Evolutionary conservation across 2,329 filamentous ascomycete genomes (phyloP).

Genomic region (Talaromyces sp.): DNA sequence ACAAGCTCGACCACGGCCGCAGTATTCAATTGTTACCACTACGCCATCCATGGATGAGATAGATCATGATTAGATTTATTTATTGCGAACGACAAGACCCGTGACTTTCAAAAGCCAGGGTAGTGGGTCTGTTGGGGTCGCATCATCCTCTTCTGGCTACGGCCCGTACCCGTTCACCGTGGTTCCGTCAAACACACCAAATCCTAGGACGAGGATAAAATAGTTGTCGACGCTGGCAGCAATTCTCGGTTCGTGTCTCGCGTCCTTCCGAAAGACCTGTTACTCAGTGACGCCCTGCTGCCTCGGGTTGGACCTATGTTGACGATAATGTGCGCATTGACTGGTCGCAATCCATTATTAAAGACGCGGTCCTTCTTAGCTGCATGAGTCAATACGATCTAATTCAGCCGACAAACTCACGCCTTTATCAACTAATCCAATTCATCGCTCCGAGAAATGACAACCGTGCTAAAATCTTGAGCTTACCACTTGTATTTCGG

Average conservation of each 20-base stretch:
- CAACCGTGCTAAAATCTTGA: background rate
- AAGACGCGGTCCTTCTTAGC: constrained; percentile 8
- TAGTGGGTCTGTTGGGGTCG: constrained; percentile 5
- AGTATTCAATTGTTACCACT: background rate
- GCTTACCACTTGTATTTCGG: background rate
- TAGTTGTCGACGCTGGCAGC: background rate
- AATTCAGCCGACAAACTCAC: constrained; percentile 7
- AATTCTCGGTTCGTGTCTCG: background rate
- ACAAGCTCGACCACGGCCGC: background rate
- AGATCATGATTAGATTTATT: background rate
- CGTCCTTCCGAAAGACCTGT: background rate
- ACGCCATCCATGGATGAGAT: background rate
- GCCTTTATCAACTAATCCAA: background rate
- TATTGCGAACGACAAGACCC: background rate
- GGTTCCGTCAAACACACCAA: background rate
- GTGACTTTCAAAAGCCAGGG: background rate
- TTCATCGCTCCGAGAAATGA: background rate
- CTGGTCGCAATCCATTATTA: background rate
- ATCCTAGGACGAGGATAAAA: background rate
- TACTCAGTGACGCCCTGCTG: background rate
- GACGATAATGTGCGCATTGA: constrained; percentile 2
- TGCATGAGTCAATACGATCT: constrained; percentile 9
- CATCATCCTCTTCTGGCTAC: constrained; percentile 2
- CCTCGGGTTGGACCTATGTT: background rate
- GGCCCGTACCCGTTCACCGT: constrained; percentile 2